Conservation (phyloP, 257 asterid species). For the Dorcoceras hygrometricum region DNA sequence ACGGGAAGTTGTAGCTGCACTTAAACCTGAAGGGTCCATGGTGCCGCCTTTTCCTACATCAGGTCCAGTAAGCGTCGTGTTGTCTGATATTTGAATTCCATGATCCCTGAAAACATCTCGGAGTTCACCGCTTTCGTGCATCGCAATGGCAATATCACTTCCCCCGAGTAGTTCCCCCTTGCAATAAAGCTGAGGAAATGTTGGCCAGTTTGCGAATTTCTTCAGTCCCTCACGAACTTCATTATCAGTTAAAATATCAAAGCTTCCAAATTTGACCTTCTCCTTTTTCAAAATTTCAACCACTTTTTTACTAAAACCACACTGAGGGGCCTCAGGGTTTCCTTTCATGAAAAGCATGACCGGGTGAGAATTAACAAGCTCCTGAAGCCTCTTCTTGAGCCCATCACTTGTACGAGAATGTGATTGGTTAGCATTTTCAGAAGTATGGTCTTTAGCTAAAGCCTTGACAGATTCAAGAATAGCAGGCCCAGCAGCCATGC, state of each 20-base stretch:
- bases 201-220: conserved; percentile 93
- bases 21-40: conserved; percentile 60
- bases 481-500: conserved; percentile 95
- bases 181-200: conserved; percentile 90
- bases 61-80: conserved; percentile 32
- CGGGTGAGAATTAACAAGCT: conserved; percentile 67
- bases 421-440: conserved; percentile 32
- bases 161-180: conserved; percentile 99
- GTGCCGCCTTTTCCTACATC: conserved; percentile 49
- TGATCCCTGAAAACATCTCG: conserved; percentile 63
- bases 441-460: conserved; percentile 50
- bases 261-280: conserved; percentile 77
- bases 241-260: conserved; percentile 66
- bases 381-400: conserved; percentile 51
- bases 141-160: conserved; percentile 70
- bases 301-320: conserved; percentile 91
- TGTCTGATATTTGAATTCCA: conserved; percentile 36
- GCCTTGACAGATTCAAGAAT: conserved; percentile 78
- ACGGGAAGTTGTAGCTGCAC: conserved; percentile 50
- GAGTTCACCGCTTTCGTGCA: conserved; percentile 92
- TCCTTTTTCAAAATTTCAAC: conserved; percentile 84
- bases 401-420: conserved; percentile 38
- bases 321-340: conserved; percentile 72
- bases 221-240: conserved; percentile 91
- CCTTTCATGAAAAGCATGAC: conserved; percentile 96